Evolutionary conservation across 441 rosid species (phyloP), one percentile per base, ranked within the genome.

Genomic region (Pelargonium myrrhifolium): DNA sequence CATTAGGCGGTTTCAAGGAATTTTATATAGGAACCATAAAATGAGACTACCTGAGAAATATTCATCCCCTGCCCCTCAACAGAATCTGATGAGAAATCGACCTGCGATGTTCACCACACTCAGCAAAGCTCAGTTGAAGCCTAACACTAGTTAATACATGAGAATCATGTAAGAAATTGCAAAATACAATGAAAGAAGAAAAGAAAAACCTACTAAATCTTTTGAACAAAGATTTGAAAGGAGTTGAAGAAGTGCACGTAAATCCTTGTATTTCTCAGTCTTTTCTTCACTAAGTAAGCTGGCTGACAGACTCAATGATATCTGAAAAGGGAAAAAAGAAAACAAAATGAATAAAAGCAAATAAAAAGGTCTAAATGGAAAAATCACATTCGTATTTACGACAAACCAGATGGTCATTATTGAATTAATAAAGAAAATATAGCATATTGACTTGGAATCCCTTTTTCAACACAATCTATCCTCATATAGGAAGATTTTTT

Each of bases 181-280:
- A 47, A 47, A 61, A 26, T 40, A 18, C 55, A 47, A 47, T 62
- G 2, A 53, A 31, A 60, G 7, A 64, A 4, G 0, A 14, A 70
- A 60, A 58, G 56, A 63, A 63, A 47, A 31, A 69, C 69, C 65
- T 81, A 94, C 99, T 89, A 94, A 79, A 82, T 94, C 99, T 75
- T 92, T 94, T 61, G 97, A 92, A 82, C 99, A 92, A 63, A 92
- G 85, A 77, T 75, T 87, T 67, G 97, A 89, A 72, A 94, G 99
- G 72, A 94, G 91, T 79, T 92, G 99, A 80, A 94, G 98, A 77
- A 94, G 87, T 70, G 98, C 99, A 55, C 94, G 97, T 65, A 94
- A 72, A 76, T 92, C 98, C 80, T 88, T 92, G 74, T 88, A 94
- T 77, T 86, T 79, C 78, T 94, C 98, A 0, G 89, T 83, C 78